Base-by-base conservation (phyloP, 2,329 filamentous ascomycete genomes). In the Rasamsonia emersonii region DNA sequence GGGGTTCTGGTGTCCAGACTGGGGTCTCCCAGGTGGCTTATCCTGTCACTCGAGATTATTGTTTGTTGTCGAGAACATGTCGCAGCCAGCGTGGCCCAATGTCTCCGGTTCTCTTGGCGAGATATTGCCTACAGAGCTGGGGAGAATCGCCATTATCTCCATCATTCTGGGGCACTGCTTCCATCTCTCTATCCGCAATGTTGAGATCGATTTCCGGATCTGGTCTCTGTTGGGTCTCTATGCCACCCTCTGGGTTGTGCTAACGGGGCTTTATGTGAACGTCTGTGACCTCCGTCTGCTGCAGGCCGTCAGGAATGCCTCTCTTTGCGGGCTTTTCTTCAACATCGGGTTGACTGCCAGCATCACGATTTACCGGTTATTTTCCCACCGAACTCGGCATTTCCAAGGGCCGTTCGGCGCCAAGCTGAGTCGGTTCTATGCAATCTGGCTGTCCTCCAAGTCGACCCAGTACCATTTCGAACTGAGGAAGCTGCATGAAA, bases 361-460 rank as follows among this genome's bases (percentile, higher is more conserved):
- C 37, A 59, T 63, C 11, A 11, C 51, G 3, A 28, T 57, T n/a
- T 61, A 67, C 41, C 50, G 62, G 4, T 29, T 38, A 2, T 42
- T 44, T 6, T 40, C 38, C 11, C 41, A 45, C 29, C 36, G 36
- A 5, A 18, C 44, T 16, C 17, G 20, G 8, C 20, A 18, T 4
- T 46, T 46, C 13, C 43, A 37, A 1, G 41, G 43, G 0, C 42
- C 36, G 1, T 33, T 39, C 13, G 13, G 15, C 4, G 32, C 35
- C 13, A 37, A 40, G 23, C 15, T 56, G 9, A 45, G 45, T 5
- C 47, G 44, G 4, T 49, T 58, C 21, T 54, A 55, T 16, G 44
- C 42, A 9, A 42, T 49, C 1, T 35, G 33, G 5, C 37, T 53
- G n/a, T 37, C 43, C 5, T 49, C 49, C 14, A 55, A 49, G 32